Percentiles rank a stretch among this genome's conserved stretches.
Evolutionary conservation across 495 filamentous ascomycete genomes (phyloP).

Genomic region (Podospora comata): DNA sequence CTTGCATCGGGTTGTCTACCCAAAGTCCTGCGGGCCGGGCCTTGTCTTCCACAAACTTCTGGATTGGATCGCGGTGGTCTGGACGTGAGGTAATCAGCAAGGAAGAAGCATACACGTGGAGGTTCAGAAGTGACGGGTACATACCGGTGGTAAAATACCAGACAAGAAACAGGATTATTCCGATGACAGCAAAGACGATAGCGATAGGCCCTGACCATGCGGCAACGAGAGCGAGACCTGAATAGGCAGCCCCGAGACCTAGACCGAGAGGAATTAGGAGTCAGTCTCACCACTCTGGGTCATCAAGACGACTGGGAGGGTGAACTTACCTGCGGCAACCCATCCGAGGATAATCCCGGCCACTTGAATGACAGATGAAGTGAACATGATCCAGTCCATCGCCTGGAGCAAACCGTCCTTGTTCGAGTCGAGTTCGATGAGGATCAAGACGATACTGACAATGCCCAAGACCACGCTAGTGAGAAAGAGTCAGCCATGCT

Average conservation of each 20-base stretch:
- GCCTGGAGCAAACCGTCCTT: neutral
- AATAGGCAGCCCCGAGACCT: neutral
- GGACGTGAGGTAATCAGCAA: too few relatives aligned
- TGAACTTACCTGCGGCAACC: neutral
- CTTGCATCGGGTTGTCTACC: neutral
- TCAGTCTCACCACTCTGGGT: too few relatives aligned
- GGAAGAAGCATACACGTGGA: too few relatives aligned
- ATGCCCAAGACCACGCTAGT: neutral
- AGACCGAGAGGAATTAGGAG: neutral
- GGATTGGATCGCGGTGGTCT: neutral
- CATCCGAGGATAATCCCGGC: neutral
- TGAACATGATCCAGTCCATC: neutral
- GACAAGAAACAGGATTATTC: neutral
- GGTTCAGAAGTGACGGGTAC: neutral
- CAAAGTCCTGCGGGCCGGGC: neutral
- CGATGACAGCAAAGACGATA: conserved; percentile 2
- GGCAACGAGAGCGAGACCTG: neutral
- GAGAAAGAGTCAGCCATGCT: neutral
- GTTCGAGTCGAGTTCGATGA: neutral
- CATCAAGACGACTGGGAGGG: neutral
- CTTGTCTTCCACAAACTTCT: neutral
- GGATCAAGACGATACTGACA: neutral
- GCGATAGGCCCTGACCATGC: neutral
- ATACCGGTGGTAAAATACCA: neutral
- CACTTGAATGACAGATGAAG: neutral